phyloP scores from a whole-genome alignment of 768 basidiomycete species.

The Lactarius pseudohatsudake region DNA sequence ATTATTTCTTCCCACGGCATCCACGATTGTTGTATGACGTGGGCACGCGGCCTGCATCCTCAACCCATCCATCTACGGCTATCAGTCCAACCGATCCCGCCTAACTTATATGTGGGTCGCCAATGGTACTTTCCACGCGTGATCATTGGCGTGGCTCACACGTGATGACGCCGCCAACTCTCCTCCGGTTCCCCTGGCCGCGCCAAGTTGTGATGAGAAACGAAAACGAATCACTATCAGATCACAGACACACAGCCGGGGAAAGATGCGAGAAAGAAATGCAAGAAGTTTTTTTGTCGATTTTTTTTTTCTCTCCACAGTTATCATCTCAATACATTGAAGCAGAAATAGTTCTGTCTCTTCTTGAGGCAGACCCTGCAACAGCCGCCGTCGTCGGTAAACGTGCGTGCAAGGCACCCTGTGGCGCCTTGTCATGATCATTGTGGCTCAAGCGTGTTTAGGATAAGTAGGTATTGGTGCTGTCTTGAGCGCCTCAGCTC shows the following conservation, averaged over 20 bases:
- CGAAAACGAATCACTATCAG: background rate
- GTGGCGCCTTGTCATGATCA: constrained; percentile 3
- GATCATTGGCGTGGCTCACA: constrained; percentile 4
- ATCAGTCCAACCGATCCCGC: background rate
- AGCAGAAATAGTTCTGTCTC: constrained; percentile 8
- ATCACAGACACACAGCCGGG: background rate
- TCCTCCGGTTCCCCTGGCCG: background rate
- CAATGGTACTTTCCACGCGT: constrained; percentile 6
- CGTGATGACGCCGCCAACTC: constrained; percentile 4
- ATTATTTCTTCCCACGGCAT: background rate
- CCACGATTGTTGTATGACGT: background rate
- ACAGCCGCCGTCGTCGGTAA: background rate
- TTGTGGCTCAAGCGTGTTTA: background rate
- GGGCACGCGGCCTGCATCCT: background rate
- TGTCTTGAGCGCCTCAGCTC: background rate
- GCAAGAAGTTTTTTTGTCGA: background rate
- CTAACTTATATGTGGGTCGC: background rate
- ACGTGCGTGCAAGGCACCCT: constrained; percentile 13
- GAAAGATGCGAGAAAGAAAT: background rate
- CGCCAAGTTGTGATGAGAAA: background rate
- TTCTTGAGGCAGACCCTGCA: background rate
- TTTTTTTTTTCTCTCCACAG: background rate
- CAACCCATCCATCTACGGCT: background rate
- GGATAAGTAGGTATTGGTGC: background rate
- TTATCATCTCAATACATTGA: background rate